Evolutionary conservation across 1,284 basidiomycete genomes (phyloP), one percentile per base, ranked within the genome.

Genomic region (Ustilago esculenta): DNA sequence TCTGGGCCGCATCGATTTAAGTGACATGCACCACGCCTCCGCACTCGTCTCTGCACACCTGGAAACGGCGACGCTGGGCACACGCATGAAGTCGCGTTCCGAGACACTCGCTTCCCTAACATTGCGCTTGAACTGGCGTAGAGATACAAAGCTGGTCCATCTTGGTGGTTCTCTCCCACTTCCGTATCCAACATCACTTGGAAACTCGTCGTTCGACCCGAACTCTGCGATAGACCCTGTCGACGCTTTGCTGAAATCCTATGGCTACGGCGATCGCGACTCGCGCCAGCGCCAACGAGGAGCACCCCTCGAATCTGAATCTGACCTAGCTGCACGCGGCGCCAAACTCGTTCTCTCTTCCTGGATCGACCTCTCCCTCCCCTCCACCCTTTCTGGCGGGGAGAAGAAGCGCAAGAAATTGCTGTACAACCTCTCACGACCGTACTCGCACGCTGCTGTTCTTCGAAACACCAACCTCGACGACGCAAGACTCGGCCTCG

Each of bases 11-110:
- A 36, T 68, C 24, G 47, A 73, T 48, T 34, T 65, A 17, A 20
- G 27, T 20, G 61, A 73, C 23, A 57, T 73, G 65, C 66, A 71
- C 42, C 69, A 79, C 17, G 55, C 60, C 0, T 60, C 69, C 25
- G 77, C 77, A 2, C 54, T 81, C 15, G 32, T 80, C 2, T 59
- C 75, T 7, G 59, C 77, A 2, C 71, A 77, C 34, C 49, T 75
- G 32, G 79, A 81, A 35, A 77, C 77, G 15, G 72, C 77, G 4
- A 81, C 77, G n/a, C 43, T 81, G 18, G 55, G 60, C 1, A 41
- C 67, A 59, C 54, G 76, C 4, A 36, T 79, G 14, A 47, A 53
- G 17, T 55, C 51, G 10, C 55, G 70, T 10, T 30, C 52, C n/a
- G 70, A 76, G 30, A 60, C 73, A n/a, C 54, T 74, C 21, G 30